phyloP scores from a whole-genome alignment of 2,329 filamentous ascomycete species.

The Colletotrichum sp. region DNA sequence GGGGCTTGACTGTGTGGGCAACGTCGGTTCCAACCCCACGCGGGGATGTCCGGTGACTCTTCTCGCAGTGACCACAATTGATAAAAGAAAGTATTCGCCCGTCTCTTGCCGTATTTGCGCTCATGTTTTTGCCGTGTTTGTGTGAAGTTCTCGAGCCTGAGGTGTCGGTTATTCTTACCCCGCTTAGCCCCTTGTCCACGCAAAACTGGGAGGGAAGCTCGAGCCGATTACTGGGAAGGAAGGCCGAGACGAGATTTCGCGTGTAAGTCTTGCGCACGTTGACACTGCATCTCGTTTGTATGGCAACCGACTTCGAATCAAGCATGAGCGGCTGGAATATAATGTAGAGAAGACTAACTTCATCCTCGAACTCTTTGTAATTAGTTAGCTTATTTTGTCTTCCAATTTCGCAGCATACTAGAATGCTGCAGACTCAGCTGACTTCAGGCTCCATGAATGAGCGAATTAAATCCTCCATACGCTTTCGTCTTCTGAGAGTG shows the following conservation, averaged over 20 bases:
- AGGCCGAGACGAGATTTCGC: background rate
- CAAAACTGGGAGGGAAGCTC: background rate
- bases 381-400: background rate
- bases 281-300: background rate
- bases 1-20: background rate
- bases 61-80: background rate
- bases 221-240: background rate
- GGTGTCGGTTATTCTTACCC: background rate
- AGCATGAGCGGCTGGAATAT: background rate
- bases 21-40: background rate
- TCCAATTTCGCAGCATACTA: background rate
- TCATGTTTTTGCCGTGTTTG: background rate
- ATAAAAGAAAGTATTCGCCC: background rate
- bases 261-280: background rate
- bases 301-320: background rate
- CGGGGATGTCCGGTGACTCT: background rate
- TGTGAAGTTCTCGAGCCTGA: background rate
- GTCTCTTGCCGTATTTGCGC: background rate
- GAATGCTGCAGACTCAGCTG: background rate
- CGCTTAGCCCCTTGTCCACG: background rate
- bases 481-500: background rate
- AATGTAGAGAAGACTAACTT: background rate
- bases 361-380: background rate
- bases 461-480: background rate
- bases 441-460: background rate